phyloP scores from a whole-genome alignment of 2,329 filamentous ascomycete genomes.

The Ascosphaera aggregata region DNA sequence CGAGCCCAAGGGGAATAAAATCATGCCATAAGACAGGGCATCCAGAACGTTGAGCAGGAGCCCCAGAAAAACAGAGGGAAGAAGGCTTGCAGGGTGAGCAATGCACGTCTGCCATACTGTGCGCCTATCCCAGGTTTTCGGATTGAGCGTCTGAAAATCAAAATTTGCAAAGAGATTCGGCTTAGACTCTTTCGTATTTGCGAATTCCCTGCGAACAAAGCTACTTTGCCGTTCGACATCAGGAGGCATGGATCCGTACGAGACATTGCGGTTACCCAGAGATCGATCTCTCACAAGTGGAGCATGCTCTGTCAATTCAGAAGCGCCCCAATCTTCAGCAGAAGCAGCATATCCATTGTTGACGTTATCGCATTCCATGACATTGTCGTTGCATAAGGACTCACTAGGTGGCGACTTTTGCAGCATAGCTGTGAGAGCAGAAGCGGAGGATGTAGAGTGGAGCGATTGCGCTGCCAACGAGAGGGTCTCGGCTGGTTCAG shows the following conservation, averaged over 20 bases:
- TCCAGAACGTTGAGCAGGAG: slow-evolving; percentile 82
- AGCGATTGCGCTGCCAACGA: slow-evolving; percentile 9
- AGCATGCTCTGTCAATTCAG: background rate
- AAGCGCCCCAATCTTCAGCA: background rate
- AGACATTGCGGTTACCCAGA: background rate
- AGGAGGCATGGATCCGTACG: slow-evolving; percentile 2
- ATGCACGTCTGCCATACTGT: slow-evolving; percentile 40
- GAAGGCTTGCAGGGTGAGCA: slow-evolving; percentile 41
- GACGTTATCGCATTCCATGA: slow-evolving; percentile 1
- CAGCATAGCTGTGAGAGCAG: slow-evolving; percentile 28
- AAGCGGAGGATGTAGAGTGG: slow-evolving; percentile 22
- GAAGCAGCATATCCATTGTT: slow-evolving; percentile 5
- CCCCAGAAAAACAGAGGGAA: slow-evolving; percentile 76
- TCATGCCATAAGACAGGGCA: slow-evolving; percentile 90
- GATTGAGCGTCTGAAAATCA: slow-evolving; percentile 25
- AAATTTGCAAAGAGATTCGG: slow-evolving; percentile 4
- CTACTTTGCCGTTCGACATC: slow-evolving; percentile 11
- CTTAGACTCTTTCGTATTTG: background rate
- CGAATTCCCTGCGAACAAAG: slow-evolving; percentile 1
- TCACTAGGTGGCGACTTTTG: slow-evolving; percentile 15
- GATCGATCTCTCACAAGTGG: slow-evolving; percentile 2
- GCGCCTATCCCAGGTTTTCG: slow-evolving; percentile 48
- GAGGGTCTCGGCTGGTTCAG: slow-evolving; percentile 3
- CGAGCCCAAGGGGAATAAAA: slow-evolving; percentile 76
- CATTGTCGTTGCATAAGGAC: too few species aligned